Evolutionary conservation across 441 rosid genomes (phyloP), one percentile per base, ranked within the genome.

Genomic region (Pelargonium australe): DNA sequence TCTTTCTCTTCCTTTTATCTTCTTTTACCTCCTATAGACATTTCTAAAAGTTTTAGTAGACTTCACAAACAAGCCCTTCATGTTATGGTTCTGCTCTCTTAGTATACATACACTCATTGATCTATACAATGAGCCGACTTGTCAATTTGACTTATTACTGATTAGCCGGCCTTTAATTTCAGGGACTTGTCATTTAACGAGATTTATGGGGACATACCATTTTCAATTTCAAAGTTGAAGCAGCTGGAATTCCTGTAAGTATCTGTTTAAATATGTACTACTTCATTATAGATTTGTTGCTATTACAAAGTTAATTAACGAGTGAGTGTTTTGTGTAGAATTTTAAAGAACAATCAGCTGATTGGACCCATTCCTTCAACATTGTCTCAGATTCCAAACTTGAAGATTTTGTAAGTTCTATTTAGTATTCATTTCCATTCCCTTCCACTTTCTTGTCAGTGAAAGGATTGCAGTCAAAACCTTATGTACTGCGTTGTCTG

Each of bases 311-410:
- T 60, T 23, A 60, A 23, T 4, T 60, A 31, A 23, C 51, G 19
- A 1, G 10, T 55, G 3, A 1, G n/a, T 10, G 64, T 1, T 34
- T 53, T 6, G 5, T 64, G 37, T 76, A 95, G 99, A 81, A 88
- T 81, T 74, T 67, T 95, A 37, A 92, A 89, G 82, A 87, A 82
- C 82, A 95, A 95, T 70, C 88, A 83, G 77, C 83, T 92, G n/a
- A 78, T 86, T 0, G 98, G 99, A 14, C 98, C 97, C 14, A 87
- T 95, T 14, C 99, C 98, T 64, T 91, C 95, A 3, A 92, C 97
- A 0, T 76, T 95, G 20, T 86, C 97, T 2, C 99, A 95, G 77
- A 82, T 95, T 78, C 99, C 98, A 0, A 90, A 84, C 67, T 84
- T 95, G 25, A 90, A 86, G 77, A 87, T 78, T 3, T 87, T 95